Evolutionary conservation across 495 filamentous ascomycete species (phyloP).

Genomic region (Talaromyces proteolyticus): DNA sequence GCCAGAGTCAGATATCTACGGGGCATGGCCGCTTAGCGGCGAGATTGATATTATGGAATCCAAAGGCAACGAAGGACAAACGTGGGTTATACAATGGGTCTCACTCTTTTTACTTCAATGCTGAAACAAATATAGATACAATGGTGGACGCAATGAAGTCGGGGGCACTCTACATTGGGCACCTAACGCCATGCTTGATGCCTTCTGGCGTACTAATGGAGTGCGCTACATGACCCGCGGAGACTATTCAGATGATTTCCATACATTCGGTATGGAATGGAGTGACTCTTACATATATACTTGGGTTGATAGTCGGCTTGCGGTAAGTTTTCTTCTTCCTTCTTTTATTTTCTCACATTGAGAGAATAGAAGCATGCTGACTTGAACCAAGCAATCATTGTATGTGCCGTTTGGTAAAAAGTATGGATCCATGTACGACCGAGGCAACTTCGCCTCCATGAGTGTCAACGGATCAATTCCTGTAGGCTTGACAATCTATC

Average conservation of each 20-base stretch:
- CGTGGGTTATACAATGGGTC: conserved; percentile 30
- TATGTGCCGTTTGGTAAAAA: conserved; percentile 60
- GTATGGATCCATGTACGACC: conserved; percentile 61
- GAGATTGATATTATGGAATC: conserved; percentile 79
- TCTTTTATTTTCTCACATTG: neutral
- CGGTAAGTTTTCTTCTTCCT: neutral
- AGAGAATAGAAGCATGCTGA: too few species aligned
- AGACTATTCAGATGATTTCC: conserved; percentile 20
- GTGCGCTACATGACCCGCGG: conserved; percentile 7
- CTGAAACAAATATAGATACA: conserved; percentile 10
- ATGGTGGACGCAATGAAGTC: conserved; percentile 76
- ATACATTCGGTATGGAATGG: conserved; percentile 81
- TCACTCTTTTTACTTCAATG: neutral
- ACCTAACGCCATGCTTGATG: conserved; percentile 17
- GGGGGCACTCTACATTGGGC: conserved; percentile 79
- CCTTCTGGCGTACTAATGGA: conserved; percentile 39
- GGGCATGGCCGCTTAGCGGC: conserved; percentile 69
- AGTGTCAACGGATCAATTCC: conserved; percentile 63
- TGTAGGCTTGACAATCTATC: neutral
- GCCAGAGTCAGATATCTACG: conserved; percentile 64
- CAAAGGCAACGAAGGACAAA: conserved; percentile 67
- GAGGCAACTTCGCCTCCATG: conserved; percentile 63
- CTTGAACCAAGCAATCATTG: conserved; percentile 73
- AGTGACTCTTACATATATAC: conserved; percentile 83
- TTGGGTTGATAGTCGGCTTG: conserved; percentile 73